Percentiles rank a stretch among this genome's conserved stretches.
Evolutionary conservation across 2,329 filamentous ascomycete genomes (phyloP).

Genomic region (Fusarium sp.): DNA sequence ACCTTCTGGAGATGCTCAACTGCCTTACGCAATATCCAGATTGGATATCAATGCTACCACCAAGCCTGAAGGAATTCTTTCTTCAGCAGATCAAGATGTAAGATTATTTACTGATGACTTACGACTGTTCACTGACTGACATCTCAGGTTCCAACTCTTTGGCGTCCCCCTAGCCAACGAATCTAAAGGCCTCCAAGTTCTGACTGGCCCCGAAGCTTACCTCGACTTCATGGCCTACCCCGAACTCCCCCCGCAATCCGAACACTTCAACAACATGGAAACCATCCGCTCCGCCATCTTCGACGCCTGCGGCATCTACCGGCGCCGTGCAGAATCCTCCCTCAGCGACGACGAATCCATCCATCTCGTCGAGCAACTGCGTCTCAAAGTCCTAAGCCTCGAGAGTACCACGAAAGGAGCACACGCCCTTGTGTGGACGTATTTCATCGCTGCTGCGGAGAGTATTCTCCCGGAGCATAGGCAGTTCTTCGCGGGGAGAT

Average conservation of each 20-base stretch:
- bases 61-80: slow-evolving; percentile 39
- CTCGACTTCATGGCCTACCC: slow-evolving; percentile 43
- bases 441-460: slow-evolving; percentile 52
- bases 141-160: slow-evolving; percentile 44
- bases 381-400: slow-evolving; percentile 42
- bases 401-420: slow-evolving; percentile 44
- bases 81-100: slow-evolving; percentile 47
- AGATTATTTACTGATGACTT: background rate
- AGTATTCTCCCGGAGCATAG: slow-evolving; percentile 48
- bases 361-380: slow-evolving; percentile 46
- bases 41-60: slow-evolving; percentile 29
- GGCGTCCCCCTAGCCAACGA: slow-evolving; percentile 43
- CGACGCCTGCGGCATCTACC: slow-evolving; percentile 43
- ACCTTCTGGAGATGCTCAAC: slow-evolving; percentile 49
- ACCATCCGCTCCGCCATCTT: slow-evolving; percentile 39
- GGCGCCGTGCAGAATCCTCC: slow-evolving; percentile 35
- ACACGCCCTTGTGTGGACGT: slow-evolving; percentile 53
- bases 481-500: slow-evolving; percentile 46
- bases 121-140: background rate
- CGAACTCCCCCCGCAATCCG: slow-evolving; percentile 26
- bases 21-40: slow-evolving; percentile 41
- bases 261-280: slow-evolving; percentile 28
- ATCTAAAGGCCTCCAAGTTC: slow-evolving; percentile 38
- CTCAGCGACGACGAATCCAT: slow-evolving; percentile 35
- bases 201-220: slow-evolving; percentile 36